Percentiles rank a stretch among this genome's conserved stretches.
Evolutionary conservation across 176 grass and related monocot species (phyloP).

Genomic region (Oropetium thomaeum): DNA sequence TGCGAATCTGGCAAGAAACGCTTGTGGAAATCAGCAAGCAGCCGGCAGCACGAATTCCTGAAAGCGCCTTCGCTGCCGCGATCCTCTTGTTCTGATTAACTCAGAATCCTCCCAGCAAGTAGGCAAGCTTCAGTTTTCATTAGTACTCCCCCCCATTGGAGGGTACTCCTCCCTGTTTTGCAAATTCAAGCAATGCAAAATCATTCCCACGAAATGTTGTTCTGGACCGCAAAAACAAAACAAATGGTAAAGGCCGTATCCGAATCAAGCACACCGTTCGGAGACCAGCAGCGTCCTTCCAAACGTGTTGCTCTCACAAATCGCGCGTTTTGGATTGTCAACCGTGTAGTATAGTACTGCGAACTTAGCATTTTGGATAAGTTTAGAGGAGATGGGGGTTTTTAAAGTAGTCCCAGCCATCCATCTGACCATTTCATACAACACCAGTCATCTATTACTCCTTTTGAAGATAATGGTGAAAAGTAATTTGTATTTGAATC

Average conservation of each 20-base stretch:
- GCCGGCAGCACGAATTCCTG: constrained; percentile 80
- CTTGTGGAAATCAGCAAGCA: constrained; percentile 96
- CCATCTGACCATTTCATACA: too few relatives aligned
- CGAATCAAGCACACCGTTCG: neutral
- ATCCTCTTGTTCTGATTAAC: constrained; percentile 84
- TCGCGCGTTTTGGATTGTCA: too few relatives aligned
- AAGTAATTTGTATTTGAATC: too few relatives aligned
- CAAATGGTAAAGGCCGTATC: neutral
- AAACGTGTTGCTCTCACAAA: neutral
- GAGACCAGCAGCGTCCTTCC: neutral
- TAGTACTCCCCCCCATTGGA: neutral
- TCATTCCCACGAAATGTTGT: neutral
- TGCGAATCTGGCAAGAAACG: constrained; percentile 78
- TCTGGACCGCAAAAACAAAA: neutral
- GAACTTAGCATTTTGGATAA: too few relatives aligned
- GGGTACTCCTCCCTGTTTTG: constrained; percentile 68
- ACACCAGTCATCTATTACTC: too few relatives aligned
- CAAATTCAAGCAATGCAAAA: constrained; percentile 7
- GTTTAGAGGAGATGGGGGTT: too few relatives aligned
- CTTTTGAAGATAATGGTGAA: too few relatives aligned
- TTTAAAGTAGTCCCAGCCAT: too few relatives aligned
- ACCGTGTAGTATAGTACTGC: too few relatives aligned
- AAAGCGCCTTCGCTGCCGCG: constrained; percentile 78
- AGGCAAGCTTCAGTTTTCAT: constrained; percentile 74
- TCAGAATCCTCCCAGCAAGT: constrained; percentile 63